Evolutionary conservation across 2,329 filamentous ascomycete species (phyloP).

Genomic region (Fusarium sororula): DNA sequence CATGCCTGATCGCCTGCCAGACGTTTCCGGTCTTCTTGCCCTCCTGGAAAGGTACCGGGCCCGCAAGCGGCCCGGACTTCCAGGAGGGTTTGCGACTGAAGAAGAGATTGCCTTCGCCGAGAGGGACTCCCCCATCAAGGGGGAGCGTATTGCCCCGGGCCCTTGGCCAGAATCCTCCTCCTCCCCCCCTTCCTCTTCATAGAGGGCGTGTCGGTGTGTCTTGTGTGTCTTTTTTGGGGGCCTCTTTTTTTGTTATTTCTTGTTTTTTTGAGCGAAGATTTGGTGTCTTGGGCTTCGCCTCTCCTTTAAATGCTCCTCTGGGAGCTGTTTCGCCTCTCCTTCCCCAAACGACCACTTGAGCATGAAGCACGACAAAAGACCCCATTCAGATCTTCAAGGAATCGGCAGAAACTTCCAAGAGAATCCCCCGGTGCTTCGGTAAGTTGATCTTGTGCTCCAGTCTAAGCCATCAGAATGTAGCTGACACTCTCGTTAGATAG

Average conservation of each 20-base stretch:
- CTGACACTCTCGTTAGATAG: too few relatives aligned
- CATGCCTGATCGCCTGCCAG: not conserved
- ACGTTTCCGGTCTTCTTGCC: not conserved
- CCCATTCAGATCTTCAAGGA: not conserved
- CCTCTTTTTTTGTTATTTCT: not conserved
- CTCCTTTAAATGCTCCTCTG: not conserved
- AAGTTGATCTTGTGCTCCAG: too few relatives aligned
- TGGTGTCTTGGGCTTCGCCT: not conserved
- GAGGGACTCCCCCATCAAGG: not conserved
- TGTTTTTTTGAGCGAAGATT: not conserved
- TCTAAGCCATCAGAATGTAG: too few relatives aligned
- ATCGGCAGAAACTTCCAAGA: not conserved
- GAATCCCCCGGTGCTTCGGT: rapidly evolving
- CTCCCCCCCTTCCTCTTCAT: not conserved
- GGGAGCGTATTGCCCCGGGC: not conserved
- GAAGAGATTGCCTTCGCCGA: not conserved
- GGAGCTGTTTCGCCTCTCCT: not conserved
- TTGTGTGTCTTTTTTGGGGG: not conserved
- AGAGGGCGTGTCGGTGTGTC: not conserved
- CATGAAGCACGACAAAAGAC: not conserved
- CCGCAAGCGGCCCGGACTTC: not conserved
- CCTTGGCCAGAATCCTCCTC: not conserved
- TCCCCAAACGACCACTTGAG: not conserved
- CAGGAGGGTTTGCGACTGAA: not conserved
- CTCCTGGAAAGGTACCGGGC: not conserved